Conservation (phyloP, 2,329 filamentous ascomycete species). For the Ciborinia camelliae region DNA sequence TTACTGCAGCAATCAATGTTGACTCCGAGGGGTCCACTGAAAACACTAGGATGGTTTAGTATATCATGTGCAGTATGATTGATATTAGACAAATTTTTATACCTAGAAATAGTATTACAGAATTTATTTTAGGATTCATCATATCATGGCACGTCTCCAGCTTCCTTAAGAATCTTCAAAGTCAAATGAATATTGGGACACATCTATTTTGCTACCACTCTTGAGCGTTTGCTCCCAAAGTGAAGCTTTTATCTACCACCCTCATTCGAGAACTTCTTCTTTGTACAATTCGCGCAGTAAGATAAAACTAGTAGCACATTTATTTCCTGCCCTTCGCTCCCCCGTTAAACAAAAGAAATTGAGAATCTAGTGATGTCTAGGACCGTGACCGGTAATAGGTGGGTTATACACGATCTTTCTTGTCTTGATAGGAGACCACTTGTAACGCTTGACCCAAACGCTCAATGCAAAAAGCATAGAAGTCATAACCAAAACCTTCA, state of each 20-base stretch:
- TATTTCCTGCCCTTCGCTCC: slow-evolving; percentile 27
- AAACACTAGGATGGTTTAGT: not conserved
- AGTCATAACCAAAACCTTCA: slow-evolving; percentile 86
- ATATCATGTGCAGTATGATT: not conserved
- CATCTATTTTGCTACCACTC: slow-evolving; percentile 31
- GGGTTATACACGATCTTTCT: slow-evolving; percentile 89
- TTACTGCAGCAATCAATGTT: slow-evolving; percentile 20
- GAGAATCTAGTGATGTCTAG: slow-evolving; percentile 28
- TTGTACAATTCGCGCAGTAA: slow-evolving; percentile 34
- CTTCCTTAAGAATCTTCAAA: not conserved
- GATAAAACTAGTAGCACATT: slow-evolving; percentile 39
- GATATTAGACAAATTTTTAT: not conserved
- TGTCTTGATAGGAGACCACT: slow-evolving; percentile 95
- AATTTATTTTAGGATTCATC: not conserved
- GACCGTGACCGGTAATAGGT: slow-evolving; percentile 42
- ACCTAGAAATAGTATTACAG: no score
- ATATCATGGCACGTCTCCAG: slow-evolving; percentile 1
- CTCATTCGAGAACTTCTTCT: slow-evolving; percentile 21
- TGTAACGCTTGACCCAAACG: slow-evolving; percentile 99
- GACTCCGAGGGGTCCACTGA: not conserved
- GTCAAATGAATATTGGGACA: slow-evolving; percentile 33
- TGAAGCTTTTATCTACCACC: slow-evolving; percentile 28
- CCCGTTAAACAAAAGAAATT: slow-evolving; percentile 31
- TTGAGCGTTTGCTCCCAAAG: slow-evolving; percentile 24
- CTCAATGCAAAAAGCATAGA: slow-evolving; percentile 78